Evolutionary conservation across 257 asterid species (phyloP).

Genomic region (Solanum chilense): DNA sequence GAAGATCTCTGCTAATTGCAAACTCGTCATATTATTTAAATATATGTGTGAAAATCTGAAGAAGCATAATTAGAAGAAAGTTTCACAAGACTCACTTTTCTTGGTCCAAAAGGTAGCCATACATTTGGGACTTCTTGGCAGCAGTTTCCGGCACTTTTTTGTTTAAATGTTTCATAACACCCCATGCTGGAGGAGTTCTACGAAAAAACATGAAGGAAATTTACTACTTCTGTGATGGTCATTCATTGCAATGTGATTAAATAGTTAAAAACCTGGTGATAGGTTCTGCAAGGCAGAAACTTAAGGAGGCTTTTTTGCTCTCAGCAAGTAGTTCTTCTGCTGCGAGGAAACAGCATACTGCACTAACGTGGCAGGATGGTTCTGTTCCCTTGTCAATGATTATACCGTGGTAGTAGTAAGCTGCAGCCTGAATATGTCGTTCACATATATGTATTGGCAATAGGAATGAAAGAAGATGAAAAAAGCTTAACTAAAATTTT

Average conservation of each 20-base stretch:
- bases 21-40: background rate
- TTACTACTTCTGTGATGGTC: background rate
- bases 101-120: slow-evolving; percentile 54
- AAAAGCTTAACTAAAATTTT: background rate
- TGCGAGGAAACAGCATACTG: slow-evolving; percentile 60
- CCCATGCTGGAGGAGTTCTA: slow-evolving; percentile 75
- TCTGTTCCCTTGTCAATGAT: slow-evolving; percentile 58
- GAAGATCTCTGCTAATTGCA: slow-evolving; percentile 30
- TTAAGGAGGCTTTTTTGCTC: slow-evolving; percentile 71
- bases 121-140: slow-evolving; percentile 62
- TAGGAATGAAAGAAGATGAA: background rate
- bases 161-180: slow-evolving; percentile 63
- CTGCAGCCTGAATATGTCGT: slow-evolving; percentile 43
- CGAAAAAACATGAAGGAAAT: background rate
- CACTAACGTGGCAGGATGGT: slow-evolving; percentile 49
- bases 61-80: background rate
- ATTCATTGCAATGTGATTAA: background rate
- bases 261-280: slow-evolving; percentile 41
- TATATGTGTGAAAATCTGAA: background rate
- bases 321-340: slow-evolving; percentile 59
- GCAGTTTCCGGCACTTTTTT: slow-evolving; percentile 82
- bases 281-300: slow-evolving; percentile 74
- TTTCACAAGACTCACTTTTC: slow-evolving; percentile 35
- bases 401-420: slow-evolving; percentile 75
- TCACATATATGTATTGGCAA: background rate